A percentile compares a stretch with the other conserved stretches of the same genome.
Evolutionary conservation across 208 protist genomes (phyloP).

Genomic region (Naegleria lovaniensis): DNA sequence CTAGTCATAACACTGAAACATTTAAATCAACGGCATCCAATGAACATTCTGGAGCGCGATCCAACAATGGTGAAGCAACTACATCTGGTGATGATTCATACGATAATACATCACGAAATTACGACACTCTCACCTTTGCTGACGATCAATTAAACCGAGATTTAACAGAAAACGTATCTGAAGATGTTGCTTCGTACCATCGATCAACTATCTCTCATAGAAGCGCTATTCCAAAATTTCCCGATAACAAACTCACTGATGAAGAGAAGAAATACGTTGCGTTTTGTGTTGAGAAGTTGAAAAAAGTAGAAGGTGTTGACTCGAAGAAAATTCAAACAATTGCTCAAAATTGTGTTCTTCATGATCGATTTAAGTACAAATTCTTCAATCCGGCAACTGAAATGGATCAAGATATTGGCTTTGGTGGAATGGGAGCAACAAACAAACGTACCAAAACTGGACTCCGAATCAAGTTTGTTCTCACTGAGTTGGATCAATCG

Average conservation of each 20-base stretch:
- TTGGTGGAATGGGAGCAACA: neutral
- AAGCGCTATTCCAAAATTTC: neutral
- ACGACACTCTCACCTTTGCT: neutral
- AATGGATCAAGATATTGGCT: neutral
- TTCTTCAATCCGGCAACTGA: neutral
- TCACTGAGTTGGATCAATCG: neutral
- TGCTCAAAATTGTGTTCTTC: neutral
- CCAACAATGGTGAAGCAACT: neutral
- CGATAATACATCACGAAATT: neutral
- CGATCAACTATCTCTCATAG: neutral
- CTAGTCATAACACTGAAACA: neutral
- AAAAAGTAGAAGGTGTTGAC: neutral
- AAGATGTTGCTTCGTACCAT: neutral
- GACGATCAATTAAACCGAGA: neutral
- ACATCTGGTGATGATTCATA: neutral
- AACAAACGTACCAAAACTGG: neutral
- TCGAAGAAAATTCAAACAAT: neutral
- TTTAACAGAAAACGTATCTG: neutral
- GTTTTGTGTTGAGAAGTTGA: neutral
- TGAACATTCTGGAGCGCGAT: neutral
- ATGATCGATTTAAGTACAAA: neutral
- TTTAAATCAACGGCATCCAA: neutral
- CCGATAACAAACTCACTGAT: neutral
- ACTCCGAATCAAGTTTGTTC: constrained; percentile 14
- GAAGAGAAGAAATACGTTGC: neutral